Base-by-base conservation (phyloP, 768 basidiomycete genomes). In the Macrolepiota albuminosa region DNA sequence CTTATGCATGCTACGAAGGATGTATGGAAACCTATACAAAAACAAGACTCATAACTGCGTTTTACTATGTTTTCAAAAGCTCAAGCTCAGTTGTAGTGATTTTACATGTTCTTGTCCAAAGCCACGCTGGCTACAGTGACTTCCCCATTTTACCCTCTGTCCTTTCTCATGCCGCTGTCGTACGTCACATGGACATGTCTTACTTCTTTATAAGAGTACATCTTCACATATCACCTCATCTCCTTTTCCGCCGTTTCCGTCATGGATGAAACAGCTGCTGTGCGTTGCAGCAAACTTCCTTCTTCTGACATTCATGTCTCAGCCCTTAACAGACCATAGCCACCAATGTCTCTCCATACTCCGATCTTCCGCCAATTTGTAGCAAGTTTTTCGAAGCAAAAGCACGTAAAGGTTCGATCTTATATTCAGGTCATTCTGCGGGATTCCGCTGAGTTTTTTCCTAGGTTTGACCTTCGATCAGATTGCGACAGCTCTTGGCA, bases 1-100 rank as follows among this genome's bases (percentile, higher is more conserved):
- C 81, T 99, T 61, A 94, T 96, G 93, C 87, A 91, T 62, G 91
- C 88, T 2, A 87, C 93, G 0, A 93, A 91, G 69, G 88, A 88
- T 62, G 80, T 96, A 36, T 96, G 91, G 92, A 94, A 88, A 68
- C 80, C 86, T 24, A 70, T 76, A 53, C 61, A 71, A 57, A 57
- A 66, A 40, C 69, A 69, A 61, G 64, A 68, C 48, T 66, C 68
- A 39, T 71, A 61, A 67, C 51, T 45, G 24, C 48, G 54, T 26
- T 51, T 31, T 40, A 29, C 50, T 31, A 57, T 47, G 55, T 26
- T 43, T 43, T 37, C 45, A n/a, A 42, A 24, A 36, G 34, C 18
- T 46, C 11, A 14, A 9, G 31, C n/a, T 43, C 42, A 24, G 34
- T 29, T 47, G 33, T 34, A 47, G 4, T 14, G 4, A 37, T 26